Percentiles rank a stretch among this genome's conserved stretches.
phyloP scores from a whole-genome alignment of 129 eudicot species.

The Flaveria robusta region DNA sequence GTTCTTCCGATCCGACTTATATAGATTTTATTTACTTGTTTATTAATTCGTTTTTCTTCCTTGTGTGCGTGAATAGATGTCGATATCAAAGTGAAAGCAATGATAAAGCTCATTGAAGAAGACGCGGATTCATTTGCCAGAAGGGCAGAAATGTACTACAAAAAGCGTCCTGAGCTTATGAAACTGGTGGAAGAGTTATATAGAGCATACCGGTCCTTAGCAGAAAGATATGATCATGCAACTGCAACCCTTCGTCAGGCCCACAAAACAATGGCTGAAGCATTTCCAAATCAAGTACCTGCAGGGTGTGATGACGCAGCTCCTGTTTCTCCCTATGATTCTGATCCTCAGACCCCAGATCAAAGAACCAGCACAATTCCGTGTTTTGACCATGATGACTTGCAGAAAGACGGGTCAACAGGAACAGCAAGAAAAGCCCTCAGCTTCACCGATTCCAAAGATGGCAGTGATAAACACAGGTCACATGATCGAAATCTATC shows the following conservation, averaged over 20 bases:
- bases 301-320: constrained; percentile 51
- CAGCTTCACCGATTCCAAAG: constrained; percentile 51
- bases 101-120: constrained; percentile 84
- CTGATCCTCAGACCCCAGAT: constrained; percentile 63
- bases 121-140: constrained; percentile 86
- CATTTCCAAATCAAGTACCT: constrained; percentile 66
- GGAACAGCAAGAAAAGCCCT: constrained; percentile 58
- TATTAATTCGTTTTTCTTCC: neutral
- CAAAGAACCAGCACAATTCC: constrained; percentile 19
- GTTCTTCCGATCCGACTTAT: neutral
- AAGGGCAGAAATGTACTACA: constrained; percentile 90
- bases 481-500: constrained; percentile 11
- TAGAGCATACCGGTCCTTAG: constrained; percentile 88
- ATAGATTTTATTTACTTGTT: neutral
- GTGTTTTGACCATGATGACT: constrained; percentile 39
- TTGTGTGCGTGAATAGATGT: constrained; percentile 45
- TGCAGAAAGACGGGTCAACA: constrained; percentile 39
- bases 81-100: constrained; percentile 70
- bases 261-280: constrained; percentile 84
- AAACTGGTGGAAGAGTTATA: constrained; percentile 83
- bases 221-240: constrained; percentile 88
- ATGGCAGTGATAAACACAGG: constrained; percentile 10
- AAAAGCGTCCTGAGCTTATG: constrained; percentile 91
- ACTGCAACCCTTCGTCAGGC: constrained; percentile 88
- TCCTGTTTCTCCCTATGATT: constrained; percentile 35